Conservation (phyloP, 805 yeast genomes). For the Metschnikowia similis region DNA sequence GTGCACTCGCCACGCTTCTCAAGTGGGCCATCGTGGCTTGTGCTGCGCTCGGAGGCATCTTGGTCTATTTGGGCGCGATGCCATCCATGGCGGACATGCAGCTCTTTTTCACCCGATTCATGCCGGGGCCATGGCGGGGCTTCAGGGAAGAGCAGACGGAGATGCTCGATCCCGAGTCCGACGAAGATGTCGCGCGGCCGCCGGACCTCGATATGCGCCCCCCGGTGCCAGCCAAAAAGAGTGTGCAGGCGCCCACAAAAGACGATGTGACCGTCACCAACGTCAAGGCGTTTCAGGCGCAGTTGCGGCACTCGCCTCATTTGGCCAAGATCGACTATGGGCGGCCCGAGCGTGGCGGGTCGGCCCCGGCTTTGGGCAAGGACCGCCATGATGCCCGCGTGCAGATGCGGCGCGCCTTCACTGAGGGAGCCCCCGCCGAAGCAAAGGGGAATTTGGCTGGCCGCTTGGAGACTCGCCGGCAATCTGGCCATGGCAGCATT, state of each 20-base stretch:
- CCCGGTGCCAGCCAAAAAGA: not conserved
- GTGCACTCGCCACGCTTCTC: conserved; percentile 17
- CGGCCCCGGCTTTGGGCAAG: not conserved
- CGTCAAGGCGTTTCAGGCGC: conserved; percentile 1
- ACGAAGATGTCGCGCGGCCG: not conserved
- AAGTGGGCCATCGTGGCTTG: conserved; percentile 25
- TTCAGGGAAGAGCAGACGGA: not conserved
- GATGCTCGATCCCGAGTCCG: not conserved
- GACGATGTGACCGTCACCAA: not conserved
- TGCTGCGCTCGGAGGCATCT: conserved; percentile 19
- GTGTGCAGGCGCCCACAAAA: not conserved
- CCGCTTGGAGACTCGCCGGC: not conserved
- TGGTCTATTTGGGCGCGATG: conserved; percentile 29
- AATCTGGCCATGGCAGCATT: not conserved
- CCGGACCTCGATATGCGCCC: not conserved
- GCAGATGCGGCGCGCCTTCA: conserved; percentile 1
- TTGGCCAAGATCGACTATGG: not conserved
- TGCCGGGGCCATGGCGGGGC: not conserved
- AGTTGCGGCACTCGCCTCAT: not conserved
- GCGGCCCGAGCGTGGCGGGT: not conserved
- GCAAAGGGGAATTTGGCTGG: not conserved
- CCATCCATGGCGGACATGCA: not conserved
- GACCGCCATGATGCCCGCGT: not conserved
- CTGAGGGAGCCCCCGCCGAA: not conserved
- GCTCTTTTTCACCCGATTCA: not conserved